phyloP scores from a whole-genome alignment of 2,329 filamentous ascomycete genomes.

The Scolecobasidium constrictum region DNA sequence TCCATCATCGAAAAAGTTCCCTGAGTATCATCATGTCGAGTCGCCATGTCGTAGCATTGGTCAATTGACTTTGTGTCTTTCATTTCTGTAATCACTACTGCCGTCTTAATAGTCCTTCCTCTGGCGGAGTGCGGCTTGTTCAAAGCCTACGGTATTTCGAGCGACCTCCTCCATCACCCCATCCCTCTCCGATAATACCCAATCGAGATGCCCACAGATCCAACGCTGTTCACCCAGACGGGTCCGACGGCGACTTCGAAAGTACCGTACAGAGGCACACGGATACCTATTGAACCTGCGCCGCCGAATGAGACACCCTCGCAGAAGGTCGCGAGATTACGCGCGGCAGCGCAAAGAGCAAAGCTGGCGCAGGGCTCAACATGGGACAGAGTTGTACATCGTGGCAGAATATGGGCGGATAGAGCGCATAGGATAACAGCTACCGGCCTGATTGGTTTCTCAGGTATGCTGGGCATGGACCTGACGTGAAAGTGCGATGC shows the following conservation, averaged over 20 bases:
- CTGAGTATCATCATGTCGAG: too few species aligned
- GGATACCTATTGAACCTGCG: conserved; percentile 25
- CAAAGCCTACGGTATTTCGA: too few species aligned
- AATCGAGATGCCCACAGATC: conserved; percentile 51
- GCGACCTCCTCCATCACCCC: too few species aligned
- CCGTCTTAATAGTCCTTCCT: too few species aligned
- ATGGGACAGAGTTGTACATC: conserved; percentile 43
- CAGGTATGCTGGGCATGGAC: conserved; percentile 38
- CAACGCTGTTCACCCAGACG: conserved; percentile 66
- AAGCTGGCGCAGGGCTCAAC: conserved; percentile 35
- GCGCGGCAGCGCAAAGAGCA: conserved; percentile 36
- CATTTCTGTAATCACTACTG: too few species aligned
- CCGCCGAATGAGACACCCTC: conserved; percentile 39
- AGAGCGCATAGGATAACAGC: conserved; percentile 49
- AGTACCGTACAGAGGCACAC: conserved; percentile 27
- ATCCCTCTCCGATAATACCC: conserved; percentile 29
- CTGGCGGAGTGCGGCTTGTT: too few species aligned
- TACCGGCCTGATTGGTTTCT: conserved; percentile 48
- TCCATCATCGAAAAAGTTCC: too few species aligned
- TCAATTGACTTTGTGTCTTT: too few species aligned
- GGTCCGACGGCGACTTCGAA: conserved; percentile 61
- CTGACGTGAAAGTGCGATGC: too few species aligned
- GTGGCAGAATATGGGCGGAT: conserved; percentile 48
- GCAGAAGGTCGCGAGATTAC: conserved; percentile 41
- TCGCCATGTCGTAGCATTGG: too few species aligned